phyloP scores from a whole-genome alignment of 1,139 yeast species.

The Suhomyces kunorum region DNA sequence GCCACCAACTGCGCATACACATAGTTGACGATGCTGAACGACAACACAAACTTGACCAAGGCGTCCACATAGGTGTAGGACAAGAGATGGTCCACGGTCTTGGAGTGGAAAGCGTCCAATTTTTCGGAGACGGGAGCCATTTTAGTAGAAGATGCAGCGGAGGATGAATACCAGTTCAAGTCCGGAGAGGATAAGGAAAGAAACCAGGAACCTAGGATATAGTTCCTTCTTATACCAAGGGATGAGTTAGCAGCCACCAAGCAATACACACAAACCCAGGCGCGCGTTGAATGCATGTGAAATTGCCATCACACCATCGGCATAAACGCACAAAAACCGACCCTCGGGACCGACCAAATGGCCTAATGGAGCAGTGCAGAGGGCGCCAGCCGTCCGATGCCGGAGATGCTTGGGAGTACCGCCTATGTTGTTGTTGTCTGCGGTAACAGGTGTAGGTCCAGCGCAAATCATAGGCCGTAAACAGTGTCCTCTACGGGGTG shows the following conservation, averaged over 20 bases:
- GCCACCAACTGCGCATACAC: constrained; percentile 24
- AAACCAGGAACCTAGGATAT: too few relatives aligned
- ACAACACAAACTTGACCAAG: constrained; percentile 26
- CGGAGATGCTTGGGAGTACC: background rate
- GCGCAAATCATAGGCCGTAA: too few relatives aligned
- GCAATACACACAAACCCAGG: constrained; percentile 12
- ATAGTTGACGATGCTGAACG: constrained; percentile 28
- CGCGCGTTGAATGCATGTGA: constrained; percentile 14
- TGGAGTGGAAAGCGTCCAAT: constrained; percentile 29
- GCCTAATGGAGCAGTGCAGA: too few relatives aligned
- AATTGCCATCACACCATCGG: background rate
- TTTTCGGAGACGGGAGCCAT: constrained; percentile 11
- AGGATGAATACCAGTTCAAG: too few relatives aligned
- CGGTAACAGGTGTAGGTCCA: background rate
- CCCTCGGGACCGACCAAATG: constrained; percentile 3
- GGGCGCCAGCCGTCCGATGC: too few relatives aligned
- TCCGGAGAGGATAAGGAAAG: too few relatives aligned
- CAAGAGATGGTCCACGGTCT: constrained; percentile 36
- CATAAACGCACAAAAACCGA: background rate
- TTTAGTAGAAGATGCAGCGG: background rate
- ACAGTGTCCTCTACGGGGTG: too few relatives aligned
- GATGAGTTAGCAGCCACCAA: constrained; percentile 15
- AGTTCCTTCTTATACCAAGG: constrained; percentile 9
- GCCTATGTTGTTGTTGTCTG: background rate
- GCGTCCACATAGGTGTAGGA: constrained; percentile 34